Evolutionary conservation across 129 eudicot species (phyloP).

Genomic region (Flaveria brownii): DNA sequence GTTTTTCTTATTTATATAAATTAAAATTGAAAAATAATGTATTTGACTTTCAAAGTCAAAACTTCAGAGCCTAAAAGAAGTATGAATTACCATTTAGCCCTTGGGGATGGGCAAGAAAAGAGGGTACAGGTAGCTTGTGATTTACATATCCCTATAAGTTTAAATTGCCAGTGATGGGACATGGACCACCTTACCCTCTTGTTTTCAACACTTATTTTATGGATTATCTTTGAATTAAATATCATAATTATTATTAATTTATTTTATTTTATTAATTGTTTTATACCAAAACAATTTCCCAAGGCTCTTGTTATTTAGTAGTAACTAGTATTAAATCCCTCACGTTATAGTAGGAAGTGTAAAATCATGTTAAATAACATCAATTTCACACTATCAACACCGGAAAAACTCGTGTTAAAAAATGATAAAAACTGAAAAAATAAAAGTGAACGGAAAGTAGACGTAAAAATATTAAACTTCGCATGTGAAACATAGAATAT

Average conservation of each 20-base stretch:
- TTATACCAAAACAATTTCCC: too few species aligned
- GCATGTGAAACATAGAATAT: too few species aligned
- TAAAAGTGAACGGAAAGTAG: too few species aligned
- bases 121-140: not conserved
- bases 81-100: not conserved
- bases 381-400: too few species aligned
- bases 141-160: not conserved
- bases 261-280: too few species aligned
- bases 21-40: not conserved
- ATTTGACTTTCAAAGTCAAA: not conserved
- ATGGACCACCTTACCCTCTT: constrained; percentile 16
- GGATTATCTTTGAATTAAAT: not conserved
- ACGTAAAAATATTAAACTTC: too few species aligned
- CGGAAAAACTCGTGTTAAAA: too few species aligned
- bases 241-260: not conserved
- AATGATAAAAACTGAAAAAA: too few species aligned
- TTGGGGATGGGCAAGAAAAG: not conserved
- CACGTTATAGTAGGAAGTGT: too few species aligned
- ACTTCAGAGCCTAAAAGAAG: not conserved
- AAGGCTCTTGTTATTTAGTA: too few species aligned
- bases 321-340: too few species aligned
- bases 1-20: not conserved
- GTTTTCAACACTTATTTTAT: not conserved
- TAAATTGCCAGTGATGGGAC: not conserved
- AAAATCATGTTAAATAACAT: too few species aligned